Base-by-base conservation (phyloP, 2,329 filamentous ascomycete species). In the Pestalotiopsis sp. region DNA sequence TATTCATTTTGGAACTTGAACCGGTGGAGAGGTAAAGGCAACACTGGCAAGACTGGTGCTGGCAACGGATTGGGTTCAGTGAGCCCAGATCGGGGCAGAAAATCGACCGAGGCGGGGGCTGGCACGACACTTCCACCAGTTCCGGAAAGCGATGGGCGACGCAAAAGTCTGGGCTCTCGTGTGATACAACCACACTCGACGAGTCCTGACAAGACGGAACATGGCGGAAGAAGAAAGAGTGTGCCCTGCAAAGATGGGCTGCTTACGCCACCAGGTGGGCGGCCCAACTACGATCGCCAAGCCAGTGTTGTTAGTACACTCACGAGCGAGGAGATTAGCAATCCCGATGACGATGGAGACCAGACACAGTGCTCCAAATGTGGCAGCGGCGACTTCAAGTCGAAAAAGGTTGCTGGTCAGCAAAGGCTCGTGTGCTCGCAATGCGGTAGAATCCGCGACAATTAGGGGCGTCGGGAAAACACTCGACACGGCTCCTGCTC, bases 381-480 rank as follows among this genome's bases (percentile, higher is more conserved):
- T 74, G 85, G 86, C 4, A 85, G 87, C 1, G 85, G 80, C 23
- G 88, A 90, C 69, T 94, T 94, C 72, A 88, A 88, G 71, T 87
- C 87, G 1, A 88, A 85, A 72, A 88, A 85, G 69, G 80, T 84
- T 4, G 84, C 82, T 36, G 85, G 84, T 7, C 83, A 82, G 66
- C 87, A 89, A 75, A 84, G 83, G 69, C 78, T 92, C 71, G 84
- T 90, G n/a, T 93, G 91, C 77, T 85, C 85, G 45, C 84, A 82
- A 61, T 93, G 85, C 71, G 84, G 84, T 3, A 69, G 76, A 3
- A 73, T 73, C 58, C 68, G 70, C 27, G 71, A 71, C 45, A 66
- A 68, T 90, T 12, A 66, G 59, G 56, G 56, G 20, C 20, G 56
- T 58, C 56, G 23, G 12, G 25, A 27, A 13, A 13, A 25, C 56